Conservation (phyloP, 805 yeast genomes). For the Barnettozyma botsteinii region DNA sequence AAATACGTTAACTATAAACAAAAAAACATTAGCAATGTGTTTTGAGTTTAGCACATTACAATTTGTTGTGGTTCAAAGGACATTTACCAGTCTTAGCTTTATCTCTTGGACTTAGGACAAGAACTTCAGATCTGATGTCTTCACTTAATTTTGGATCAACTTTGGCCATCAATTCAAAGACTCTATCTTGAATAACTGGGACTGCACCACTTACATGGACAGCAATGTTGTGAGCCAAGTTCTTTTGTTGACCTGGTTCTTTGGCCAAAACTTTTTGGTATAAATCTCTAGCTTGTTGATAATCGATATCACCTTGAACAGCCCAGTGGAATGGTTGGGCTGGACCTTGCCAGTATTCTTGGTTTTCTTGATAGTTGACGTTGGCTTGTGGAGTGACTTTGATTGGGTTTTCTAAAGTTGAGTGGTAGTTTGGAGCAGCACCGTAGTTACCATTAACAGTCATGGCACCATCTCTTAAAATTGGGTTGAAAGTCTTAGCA, state of each 20-base stretch:
- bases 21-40: neutral
- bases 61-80: slow-evolving; percentile 19
- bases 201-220: slow-evolving; percentile 66
- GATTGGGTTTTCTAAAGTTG: slow-evolving; percentile 37
- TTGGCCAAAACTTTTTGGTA: slow-evolving; percentile 65
- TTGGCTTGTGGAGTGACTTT: slow-evolving; percentile 24
- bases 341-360: slow-evolving; percentile 77
- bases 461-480: slow-evolving; percentile 81
- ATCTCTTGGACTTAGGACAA: slow-evolving; percentile 32
- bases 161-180: slow-evolving; percentile 67
- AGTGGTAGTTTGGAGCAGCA: slow-evolving; percentile 66
- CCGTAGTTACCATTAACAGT: slow-evolving; percentile 67
- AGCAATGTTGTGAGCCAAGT: slow-evolving; percentile 79
- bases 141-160: slow-evolving; percentile 66
- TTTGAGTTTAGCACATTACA: no score
- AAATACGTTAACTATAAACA: slow-evolving; percentile 4
- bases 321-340: slow-evolving; percentile 88
- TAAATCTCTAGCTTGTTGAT: slow-evolving; percentile 66
- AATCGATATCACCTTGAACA: slow-evolving; percentile 62
- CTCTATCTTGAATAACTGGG: slow-evolving; percentile 72
- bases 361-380: slow-evolving; percentile 47
- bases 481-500: slow-evolving; percentile 56
- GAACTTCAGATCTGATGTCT: slow-evolving; percentile 58
- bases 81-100: slow-evolving; percentile 14
- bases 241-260: slow-evolving; percentile 76